Percentiles rank a stretch among this genome's conserved stretches.
Conservation (phyloP, 1,139 yeast genomes). For the Meyerozyma smithsonii region DNA sequence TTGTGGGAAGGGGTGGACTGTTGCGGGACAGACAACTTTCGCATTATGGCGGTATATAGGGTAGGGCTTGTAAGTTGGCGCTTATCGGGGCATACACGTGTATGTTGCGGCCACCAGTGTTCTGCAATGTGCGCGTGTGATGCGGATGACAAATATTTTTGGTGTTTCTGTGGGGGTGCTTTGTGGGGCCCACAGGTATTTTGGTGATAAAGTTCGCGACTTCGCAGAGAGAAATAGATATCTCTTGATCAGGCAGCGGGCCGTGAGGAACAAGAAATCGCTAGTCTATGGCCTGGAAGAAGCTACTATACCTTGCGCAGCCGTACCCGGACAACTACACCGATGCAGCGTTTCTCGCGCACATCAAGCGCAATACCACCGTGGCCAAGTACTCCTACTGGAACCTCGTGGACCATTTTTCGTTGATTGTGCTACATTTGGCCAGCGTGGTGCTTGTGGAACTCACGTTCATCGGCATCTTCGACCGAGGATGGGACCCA, state of each 20-base stretch:
- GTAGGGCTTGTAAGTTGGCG: too few relatives aligned
- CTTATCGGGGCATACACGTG: too few relatives aligned
- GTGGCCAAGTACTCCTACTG: conserved; percentile 64
- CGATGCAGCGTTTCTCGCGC: conserved; percentile 72
- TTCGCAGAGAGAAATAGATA: too few relatives aligned
- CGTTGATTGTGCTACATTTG: conserved; percentile 63
- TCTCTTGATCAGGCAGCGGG: too few relatives aligned
- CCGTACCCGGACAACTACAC: conserved; percentile 92
- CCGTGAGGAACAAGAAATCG: too few relatives aligned
- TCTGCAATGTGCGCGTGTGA: too few relatives aligned
- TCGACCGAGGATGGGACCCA: conserved; percentile 44
- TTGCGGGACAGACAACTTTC: neutral
- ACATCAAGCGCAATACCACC: conserved; percentile 70
- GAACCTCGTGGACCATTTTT: conserved; percentile 62
- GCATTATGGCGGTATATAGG: neutral
- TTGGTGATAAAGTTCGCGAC: too few relatives aligned
- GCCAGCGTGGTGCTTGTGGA: conserved; percentile 57
- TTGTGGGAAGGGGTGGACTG: neutral
- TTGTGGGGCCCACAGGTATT: too few relatives aligned
- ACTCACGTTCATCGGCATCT: conserved; percentile 57
- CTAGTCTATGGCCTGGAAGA: conserved; percentile 54
- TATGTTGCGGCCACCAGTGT: too few relatives aligned
- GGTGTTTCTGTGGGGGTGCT: too few relatives aligned
- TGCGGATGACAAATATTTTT: too few relatives aligned
- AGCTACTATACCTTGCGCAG: conserved; percentile 81